Evolutionary conservation across 768 basidiomycete genomes (phyloP).

Genomic region (Chalciporus sphaerocephalus): DNA sequence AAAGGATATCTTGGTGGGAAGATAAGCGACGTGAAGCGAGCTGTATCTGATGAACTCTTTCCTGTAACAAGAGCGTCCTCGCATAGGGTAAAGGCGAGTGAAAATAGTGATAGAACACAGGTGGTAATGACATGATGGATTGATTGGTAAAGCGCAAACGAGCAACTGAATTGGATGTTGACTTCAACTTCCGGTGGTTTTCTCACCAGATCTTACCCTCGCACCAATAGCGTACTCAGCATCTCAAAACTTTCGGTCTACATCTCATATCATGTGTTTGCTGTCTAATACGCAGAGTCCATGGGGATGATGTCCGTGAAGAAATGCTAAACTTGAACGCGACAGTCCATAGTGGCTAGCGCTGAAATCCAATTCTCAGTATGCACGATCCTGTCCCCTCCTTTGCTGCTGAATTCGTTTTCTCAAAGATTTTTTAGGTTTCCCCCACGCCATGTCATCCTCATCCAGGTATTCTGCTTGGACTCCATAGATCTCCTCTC

Average conservation of each 20-base stretch:
- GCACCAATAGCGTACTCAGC: too few relatives aligned
- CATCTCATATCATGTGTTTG: neutral
- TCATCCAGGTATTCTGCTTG: slow-evolving; percentile 26
- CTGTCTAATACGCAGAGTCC: neutral
- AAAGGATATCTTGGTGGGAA: slow-evolving; percentile 55
- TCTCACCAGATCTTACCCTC: too few relatives aligned
- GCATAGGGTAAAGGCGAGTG: slow-evolving; percentile 72
- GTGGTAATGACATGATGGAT: slow-evolving; percentile 39
- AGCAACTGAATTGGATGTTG: too few relatives aligned
- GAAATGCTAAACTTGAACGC: neutral
- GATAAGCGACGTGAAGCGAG: slow-evolving; percentile 48
- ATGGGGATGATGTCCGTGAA: neutral
- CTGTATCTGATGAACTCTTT: slow-evolving; percentile 65
- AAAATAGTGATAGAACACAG: slow-evolving; percentile 78
- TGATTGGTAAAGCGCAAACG: neutral
- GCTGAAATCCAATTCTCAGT: neutral
- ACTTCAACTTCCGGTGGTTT: too few relatives aligned
- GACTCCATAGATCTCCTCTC: slow-evolving; percentile 17
- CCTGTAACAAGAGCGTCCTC: slow-evolving; percentile 64
- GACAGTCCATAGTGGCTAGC: too few relatives aligned
- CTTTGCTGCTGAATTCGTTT: slow-evolving; percentile 3
- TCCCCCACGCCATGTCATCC: slow-evolving; percentile 28
- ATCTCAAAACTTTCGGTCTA: too few relatives aligned
- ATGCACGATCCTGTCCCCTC: slow-evolving; percentile 1
- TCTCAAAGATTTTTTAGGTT: slow-evolving; percentile 4